phyloP scores from a whole-genome alignment of 352 stramenopile genomes.

The Globisporangium alternatum region DNA sequence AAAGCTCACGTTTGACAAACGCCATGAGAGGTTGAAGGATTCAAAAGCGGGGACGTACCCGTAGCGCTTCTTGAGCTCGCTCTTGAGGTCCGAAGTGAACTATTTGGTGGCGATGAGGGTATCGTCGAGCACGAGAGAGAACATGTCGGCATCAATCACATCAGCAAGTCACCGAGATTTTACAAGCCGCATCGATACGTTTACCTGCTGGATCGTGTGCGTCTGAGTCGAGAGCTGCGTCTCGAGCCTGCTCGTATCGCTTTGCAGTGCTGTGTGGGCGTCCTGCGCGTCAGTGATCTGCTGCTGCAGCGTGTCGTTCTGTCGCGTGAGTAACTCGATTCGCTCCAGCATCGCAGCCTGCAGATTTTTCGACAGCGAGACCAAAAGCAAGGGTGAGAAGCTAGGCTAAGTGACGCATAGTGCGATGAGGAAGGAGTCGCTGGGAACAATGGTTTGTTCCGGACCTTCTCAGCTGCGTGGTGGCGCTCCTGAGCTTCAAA shows the following conservation, averaged over 20 bases:
- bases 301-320: slow-evolving; percentile 24
- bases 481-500: slow-evolving; percentile 31
- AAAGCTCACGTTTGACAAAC: neutral
- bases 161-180: neutral
- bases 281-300: slow-evolving; percentile 20
- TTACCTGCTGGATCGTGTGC: slow-evolving; percentile 16
- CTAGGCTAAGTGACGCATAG: neutral
- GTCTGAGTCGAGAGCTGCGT: slow-evolving; percentile 3
- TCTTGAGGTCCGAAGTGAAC: slow-evolving; percentile 51
- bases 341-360: slow-evolving; percentile 26
- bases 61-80: slow-evolving; percentile 53
- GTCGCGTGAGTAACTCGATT: slow-evolving; percentile 22
- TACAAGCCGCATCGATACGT: too few species aligned
- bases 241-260: slow-evolving; percentile 2
- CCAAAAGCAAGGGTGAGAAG: neutral
- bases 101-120: slow-evolving; percentile 13
- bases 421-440: too few species aligned
- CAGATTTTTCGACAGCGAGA: neutral
- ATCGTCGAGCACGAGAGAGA: neutral
- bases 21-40: neutral
- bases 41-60: slow-evolving; percentile 28
- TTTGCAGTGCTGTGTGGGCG: slow-evolving; percentile 12
- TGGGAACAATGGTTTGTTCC: neutral
- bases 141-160: neutral
- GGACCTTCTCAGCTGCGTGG: slow-evolving; percentile 34